These are phyloP conservation scores for Zygosaccharomyces pseudobailii DNA, from an alignment of 1,139 yeast species.

Conservation along the genomic window DNA sequence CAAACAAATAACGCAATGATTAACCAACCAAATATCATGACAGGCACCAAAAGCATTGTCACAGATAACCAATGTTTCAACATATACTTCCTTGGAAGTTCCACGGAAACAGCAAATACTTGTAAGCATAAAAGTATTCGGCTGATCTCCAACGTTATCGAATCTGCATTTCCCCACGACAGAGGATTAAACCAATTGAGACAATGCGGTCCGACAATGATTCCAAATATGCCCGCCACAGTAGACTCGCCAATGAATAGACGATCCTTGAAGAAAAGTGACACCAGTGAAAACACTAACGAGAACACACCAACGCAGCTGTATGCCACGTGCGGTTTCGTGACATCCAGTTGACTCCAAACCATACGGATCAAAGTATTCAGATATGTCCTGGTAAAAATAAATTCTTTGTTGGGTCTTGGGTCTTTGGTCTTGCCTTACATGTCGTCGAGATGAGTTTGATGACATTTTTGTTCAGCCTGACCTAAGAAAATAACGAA, in stretches of 20 bases:
- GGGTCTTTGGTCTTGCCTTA: background rate
- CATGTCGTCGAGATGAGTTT: background rate
- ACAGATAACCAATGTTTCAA: slow-evolving; percentile 86
- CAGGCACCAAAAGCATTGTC: slow-evolving; percentile 74
- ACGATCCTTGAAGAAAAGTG: slow-evolving; percentile 83
- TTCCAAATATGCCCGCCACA: slow-evolving; percentile 85
- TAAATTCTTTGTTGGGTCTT: too few relatives aligned
- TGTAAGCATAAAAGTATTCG: slow-evolving; percentile 86
- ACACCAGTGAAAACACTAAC: slow-evolving; percentile 76
- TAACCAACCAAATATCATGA: slow-evolving; percentile 94
- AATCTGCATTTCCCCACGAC: slow-evolving; percentile 87
- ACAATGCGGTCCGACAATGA: slow-evolving; percentile 92
- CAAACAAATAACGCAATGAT: slow-evolving; percentile 81
- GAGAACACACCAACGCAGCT: slow-evolving; percentile 91
- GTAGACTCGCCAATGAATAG: slow-evolving; percentile 96
- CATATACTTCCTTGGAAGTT: slow-evolving; percentile 91
- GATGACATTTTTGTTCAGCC: background rate
- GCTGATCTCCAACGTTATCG: slow-evolving; percentile 81
- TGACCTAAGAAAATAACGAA: background rate
- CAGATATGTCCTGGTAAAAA: too few relatives aligned
- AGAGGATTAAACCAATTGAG: slow-evolving; percentile 83
- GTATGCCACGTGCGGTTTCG: slow-evolving; percentile 79
- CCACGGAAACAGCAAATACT: slow-evolving; percentile 96
- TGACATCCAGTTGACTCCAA: slow-evolving; percentile 40
- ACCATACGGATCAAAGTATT: slow-evolving; percentile 22